Evolutionary conservation across 2,329 filamentous ascomycete genomes (phyloP).

Genomic region (Clathrospora elynae): DNA sequence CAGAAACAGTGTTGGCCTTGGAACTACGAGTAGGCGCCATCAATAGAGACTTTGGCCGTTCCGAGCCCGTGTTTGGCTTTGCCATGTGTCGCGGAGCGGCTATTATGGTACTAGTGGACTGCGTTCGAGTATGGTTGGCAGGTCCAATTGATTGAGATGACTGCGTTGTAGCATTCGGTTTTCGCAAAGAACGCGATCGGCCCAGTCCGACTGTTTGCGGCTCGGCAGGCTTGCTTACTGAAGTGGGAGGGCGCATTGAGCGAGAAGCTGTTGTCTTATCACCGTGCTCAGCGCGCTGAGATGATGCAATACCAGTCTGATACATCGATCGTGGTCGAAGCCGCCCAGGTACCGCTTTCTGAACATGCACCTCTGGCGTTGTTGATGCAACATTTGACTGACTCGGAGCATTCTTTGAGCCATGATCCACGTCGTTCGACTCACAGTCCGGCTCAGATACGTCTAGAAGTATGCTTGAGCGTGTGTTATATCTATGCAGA

Average conservation of each 20-base stretch:
- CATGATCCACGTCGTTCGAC: not conserved
- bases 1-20: constrained; percentile 12
- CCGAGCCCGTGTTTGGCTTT: constrained; percentile 19
- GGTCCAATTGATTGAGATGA: constrained; percentile 14
- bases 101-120: constrained; percentile 32
- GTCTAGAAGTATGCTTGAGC: constrained; percentile 12
- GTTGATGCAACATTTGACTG: constrained; percentile 1
- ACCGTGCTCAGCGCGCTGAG: constrained; percentile 9
- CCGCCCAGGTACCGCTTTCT: constrained; percentile 16
- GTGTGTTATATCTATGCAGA: constrained; percentile 27
- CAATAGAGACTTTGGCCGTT: constrained; percentile 36
- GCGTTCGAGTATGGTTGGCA: constrained; percentile 32
- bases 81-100: constrained; percentile 17
- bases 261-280: constrained; percentile 15
- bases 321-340: constrained; percentile 41
- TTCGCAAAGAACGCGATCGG: constrained; percentile 41
- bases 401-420: not conserved
- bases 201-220: constrained; percentile 23
- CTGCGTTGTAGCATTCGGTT: constrained; percentile 27
- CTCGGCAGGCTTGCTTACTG: constrained; percentile 27
- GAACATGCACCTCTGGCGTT: constrained; percentile 2
- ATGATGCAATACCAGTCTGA: constrained; percentile 24
- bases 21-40: constrained; percentile 15
- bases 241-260: constrained; percentile 25
- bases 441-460: constrained; percentile 5